phyloP scores from a whole-genome alignment of 441 rosid species.

The Kokia cookei region DNA sequence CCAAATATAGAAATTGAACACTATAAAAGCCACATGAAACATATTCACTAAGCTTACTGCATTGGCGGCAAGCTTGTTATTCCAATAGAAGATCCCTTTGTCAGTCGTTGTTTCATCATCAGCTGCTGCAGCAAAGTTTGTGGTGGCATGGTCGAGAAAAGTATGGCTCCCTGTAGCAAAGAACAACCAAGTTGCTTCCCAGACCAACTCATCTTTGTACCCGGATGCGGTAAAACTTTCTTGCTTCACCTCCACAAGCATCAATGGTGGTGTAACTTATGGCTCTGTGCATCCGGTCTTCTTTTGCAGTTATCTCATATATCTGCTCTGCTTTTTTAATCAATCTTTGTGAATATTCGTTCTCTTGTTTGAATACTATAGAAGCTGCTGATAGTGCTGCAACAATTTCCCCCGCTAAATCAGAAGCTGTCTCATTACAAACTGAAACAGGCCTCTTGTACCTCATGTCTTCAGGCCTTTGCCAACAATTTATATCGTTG shows the following conservation, averaged over 20 bases:
- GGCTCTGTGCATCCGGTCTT: conserved; percentile 15
- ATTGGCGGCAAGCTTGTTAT: conserved; percentile 45
- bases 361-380: conserved; percentile 42
- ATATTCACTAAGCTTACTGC: conserved; percentile 21
- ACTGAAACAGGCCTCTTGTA: conserved; percentile 35
- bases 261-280: conserved; percentile 27
- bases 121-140: conserved; percentile 28
- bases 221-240: conserved; percentile 40
- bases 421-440: conserved; percentile 40
- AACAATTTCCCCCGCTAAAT: conserved; percentile 48
- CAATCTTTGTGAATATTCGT: conserved; percentile 21
- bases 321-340: conserved; percentile 27
- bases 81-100: conserved; percentile 51
- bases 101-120: conserved; percentile 34
- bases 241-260: conserved; percentile 44
- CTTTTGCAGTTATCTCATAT: conserved; percentile 25
- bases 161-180: conserved; percentile 46
- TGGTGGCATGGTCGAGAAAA: conserved; percentile 39
- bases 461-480: conserved; percentile 61
- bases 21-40: neutral
- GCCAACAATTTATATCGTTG: conserved; percentile 51
- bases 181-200: conserved; percentile 62
- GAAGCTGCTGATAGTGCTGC: conserved; percentile 61
- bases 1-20: neutral
- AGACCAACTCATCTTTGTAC: conserved; percentile 43